phyloP scores from a whole-genome alignment of 805 yeast species.

The Zygosaccharomyces bailii region DNA sequence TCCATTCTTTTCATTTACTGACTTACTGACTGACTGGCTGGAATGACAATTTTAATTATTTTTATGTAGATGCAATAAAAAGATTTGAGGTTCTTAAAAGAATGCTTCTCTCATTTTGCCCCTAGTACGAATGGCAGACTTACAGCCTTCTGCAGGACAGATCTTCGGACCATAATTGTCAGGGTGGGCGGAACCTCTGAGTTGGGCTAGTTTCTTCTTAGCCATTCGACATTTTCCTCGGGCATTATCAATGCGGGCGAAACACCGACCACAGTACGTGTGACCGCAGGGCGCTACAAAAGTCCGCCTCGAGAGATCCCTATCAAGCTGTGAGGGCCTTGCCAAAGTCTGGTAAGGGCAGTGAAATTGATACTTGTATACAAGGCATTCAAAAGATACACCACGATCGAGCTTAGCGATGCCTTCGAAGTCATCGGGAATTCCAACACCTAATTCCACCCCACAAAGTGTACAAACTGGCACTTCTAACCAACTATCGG shows the following conservation, averaged over 20 bases:
- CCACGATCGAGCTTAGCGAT: constrained; percentile 21
- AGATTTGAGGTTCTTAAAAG: constrained; percentile 18
- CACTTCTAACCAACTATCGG: constrained; percentile 36
- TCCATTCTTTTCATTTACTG: constrained; percentile 1
- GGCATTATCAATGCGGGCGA: constrained; percentile 54
- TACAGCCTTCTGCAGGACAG: constrained; percentile 57
- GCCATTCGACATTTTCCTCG: constrained; percentile 23
- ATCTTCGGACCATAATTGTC: constrained; percentile 50
- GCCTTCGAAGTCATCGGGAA: constrained; percentile 49
- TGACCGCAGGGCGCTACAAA: constrained; percentile 77
- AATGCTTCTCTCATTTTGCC: constrained; percentile 56
- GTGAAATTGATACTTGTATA: constrained; percentile 36
- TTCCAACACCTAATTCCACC: constrained; percentile 66
- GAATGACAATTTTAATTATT: background rate
- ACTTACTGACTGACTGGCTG: constrained; percentile 3
- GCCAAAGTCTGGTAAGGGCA: constrained; percentile 66
- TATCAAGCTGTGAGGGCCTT: constrained; percentile 51
- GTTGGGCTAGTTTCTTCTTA: constrained; percentile 24
- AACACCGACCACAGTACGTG: constrained; percentile 82
- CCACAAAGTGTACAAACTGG: constrained; percentile 70
- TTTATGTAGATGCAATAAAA: constrained; percentile 1
- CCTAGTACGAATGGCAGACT: constrained; percentile 41
- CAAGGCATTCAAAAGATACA: constrained; percentile 32
- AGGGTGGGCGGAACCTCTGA: constrained; percentile 39
- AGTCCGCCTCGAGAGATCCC: constrained; percentile 59